These are phyloP conservation scores for Cladorrhinum sp. DNA, from an alignment of 2,329 filamentous ascomycete genomes.

Conservation along the genomic window DNA sequence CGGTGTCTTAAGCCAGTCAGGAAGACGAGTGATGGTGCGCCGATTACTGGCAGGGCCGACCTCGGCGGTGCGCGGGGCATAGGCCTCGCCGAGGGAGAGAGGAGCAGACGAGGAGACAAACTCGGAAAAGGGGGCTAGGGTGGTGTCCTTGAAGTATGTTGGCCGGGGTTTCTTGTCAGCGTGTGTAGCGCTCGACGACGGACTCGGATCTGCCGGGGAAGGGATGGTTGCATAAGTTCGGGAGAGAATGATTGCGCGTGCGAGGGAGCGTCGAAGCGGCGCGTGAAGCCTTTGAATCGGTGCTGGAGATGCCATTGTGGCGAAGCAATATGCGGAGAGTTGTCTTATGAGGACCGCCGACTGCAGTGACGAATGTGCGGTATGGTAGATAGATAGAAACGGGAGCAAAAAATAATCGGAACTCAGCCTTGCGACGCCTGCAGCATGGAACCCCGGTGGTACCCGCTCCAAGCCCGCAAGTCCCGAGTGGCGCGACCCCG, in stretches of 20 bases:
- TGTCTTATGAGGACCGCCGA: not conserved
- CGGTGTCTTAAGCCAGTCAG: conserved; percentile 93
- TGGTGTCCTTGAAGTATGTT: conserved; percentile 60
- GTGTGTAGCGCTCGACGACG: conserved; percentile 13
- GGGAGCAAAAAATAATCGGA: conserved; percentile 17
- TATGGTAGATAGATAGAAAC: not conserved
- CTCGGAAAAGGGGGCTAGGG: conserved; percentile 56
- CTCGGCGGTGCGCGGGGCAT: conserved; percentile 59
- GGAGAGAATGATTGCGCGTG: conserved; percentile 30
- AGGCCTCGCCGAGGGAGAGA: conserved; percentile 53
- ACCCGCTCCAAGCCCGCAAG: conserved; percentile 10
- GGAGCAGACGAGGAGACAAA: conserved; percentile 50
- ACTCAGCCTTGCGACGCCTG: not conserved
- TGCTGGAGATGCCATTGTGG: conserved; percentile 40
- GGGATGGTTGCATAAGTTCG: conserved; percentile 49
- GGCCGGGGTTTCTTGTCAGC: conserved; percentile 34
- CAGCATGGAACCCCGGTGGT: conserved; percentile 18
- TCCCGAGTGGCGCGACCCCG: no score
- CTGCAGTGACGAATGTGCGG: not conserved
- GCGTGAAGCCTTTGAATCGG: conserved; percentile 42
- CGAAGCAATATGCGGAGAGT: not conserved
- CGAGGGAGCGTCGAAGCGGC: conserved; percentile 42
- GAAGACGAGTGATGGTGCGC: conserved; percentile 69
- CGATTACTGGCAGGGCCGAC: conserved; percentile 63
- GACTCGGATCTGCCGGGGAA: conserved; percentile 25